phyloP scores from a whole-genome alignment of 805 yeast species.

The Schwanniomyces yamadae region DNA sequence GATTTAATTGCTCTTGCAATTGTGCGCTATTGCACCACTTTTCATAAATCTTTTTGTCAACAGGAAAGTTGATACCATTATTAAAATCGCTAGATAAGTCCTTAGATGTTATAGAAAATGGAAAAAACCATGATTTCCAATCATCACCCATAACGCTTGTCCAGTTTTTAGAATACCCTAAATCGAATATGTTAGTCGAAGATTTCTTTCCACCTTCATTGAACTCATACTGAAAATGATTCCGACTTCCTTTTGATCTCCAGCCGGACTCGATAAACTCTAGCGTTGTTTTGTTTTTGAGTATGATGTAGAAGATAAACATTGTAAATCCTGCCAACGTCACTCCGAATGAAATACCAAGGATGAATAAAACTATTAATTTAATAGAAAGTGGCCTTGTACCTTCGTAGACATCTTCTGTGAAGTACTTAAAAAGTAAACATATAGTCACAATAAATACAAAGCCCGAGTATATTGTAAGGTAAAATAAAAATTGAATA shows the following conservation, averaged over 20 bases:
- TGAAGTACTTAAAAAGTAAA: slow-evolving; percentile 51
- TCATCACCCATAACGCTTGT: slow-evolving; percentile 66
- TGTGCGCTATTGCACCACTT: slow-evolving; percentile 40
- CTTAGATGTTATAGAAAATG: slow-evolving; percentile 34
- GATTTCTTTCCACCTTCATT: slow-evolving; percentile 39
- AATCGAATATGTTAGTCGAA: slow-evolving; percentile 70
- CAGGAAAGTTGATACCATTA: slow-evolving; percentile 54
- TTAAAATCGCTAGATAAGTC: slow-evolving; percentile 17
- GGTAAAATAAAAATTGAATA: slow-evolving; percentile 65
- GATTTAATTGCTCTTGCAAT: slow-evolving; percentile 46
- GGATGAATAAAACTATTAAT: slow-evolving; percentile 58
- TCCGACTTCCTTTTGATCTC: slow-evolving; percentile 24
- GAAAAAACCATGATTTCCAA: slow-evolving; percentile 71
- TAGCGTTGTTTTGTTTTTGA: slow-evolving; percentile 73
- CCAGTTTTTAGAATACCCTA: slow-evolving; percentile 69
- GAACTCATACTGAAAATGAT: slow-evolving; percentile 30
- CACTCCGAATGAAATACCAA: slow-evolving; percentile 54
- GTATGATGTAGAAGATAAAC: slow-evolving; percentile 58
- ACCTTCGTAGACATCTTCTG: slow-evolving; percentile 32
- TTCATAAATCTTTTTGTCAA: slow-evolving; percentile 43
- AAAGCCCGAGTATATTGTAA: slow-evolving; percentile 45
- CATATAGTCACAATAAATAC: slow-evolving; percentile 40
- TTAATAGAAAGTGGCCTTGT: slow-evolving; percentile 51
- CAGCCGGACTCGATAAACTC: slow-evolving; percentile 65
- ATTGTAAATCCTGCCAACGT: slow-evolving; percentile 47